Conservation (phyloP, 1,139 yeast genomes). For the Scheffersomyces parashehatae region DNA sequence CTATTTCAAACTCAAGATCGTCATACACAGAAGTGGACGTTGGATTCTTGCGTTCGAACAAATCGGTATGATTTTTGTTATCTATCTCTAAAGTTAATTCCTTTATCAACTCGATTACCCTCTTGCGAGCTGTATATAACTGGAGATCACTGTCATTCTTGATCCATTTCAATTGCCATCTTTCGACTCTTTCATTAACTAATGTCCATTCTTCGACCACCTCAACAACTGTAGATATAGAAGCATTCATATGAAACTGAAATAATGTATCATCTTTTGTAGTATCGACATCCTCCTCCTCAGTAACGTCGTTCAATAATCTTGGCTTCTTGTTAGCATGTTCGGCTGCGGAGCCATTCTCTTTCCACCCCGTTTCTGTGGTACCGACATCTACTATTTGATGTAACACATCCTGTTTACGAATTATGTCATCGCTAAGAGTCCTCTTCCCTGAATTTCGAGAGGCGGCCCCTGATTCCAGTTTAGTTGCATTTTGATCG, state of each 20-base stretch:
- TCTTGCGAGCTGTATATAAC: slow-evolving; percentile 9
- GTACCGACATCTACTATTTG: not conserved
- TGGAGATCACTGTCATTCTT: slow-evolving; percentile 9
- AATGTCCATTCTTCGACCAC: not conserved
- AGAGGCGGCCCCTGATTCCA: not conserved
- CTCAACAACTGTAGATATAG: not conserved
- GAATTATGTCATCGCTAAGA: not conserved
- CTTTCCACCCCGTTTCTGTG: not conserved
- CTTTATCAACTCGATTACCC: slow-evolving; percentile 11
- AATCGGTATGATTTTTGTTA: slow-evolving; percentile 10
- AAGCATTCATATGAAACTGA: not conserved
- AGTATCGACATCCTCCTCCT: not conserved
- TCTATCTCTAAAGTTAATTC: slow-evolving; percentile 8
- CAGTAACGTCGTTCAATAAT: not conserved
- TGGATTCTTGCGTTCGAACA: slow-evolving; percentile 9
- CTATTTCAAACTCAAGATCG: slow-evolving; percentile 8
- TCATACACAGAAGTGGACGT: slow-evolving; percentile 1
- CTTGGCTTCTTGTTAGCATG: not conserved
- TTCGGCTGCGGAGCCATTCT: not conserved
- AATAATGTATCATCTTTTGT: not conserved
- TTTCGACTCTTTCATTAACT: not conserved
- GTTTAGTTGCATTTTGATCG: not conserved
- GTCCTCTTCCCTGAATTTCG: not conserved
- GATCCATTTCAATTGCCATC: slow-evolving; percentile 10
- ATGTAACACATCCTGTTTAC: not conserved